A percentile compares a stretch with the other conserved stretches of the same genome.
Conservation (phyloP, 164 flowering plant genomes). For the Tinospora cordifolia region DNA sequence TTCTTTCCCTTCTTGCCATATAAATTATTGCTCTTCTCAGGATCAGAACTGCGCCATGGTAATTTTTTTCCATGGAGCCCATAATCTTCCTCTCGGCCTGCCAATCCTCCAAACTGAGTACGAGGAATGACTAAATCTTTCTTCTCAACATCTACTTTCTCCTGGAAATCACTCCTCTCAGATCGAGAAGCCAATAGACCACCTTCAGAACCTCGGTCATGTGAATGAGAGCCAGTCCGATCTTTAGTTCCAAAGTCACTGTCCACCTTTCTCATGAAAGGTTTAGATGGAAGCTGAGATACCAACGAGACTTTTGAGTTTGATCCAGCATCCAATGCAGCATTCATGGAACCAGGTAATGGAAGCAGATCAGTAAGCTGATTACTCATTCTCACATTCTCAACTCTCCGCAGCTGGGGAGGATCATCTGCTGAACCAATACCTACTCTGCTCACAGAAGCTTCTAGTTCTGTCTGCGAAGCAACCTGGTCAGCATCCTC, state of each 20-base stretch:
- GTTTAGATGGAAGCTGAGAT: conserved; percentile 24
- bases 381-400: conserved; percentile 26
- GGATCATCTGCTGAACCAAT: conserved; percentile 11
- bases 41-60: conserved; percentile 36
- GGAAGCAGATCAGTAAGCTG: conserved; percentile 19
- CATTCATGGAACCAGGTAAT: conserved; percentile 18
- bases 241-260: conserved; percentile 27
- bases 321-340: conserved; percentile 16
- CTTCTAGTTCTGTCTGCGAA: conserved; percentile 14
- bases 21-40: conserved; percentile 37
- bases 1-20: conserved; percentile 30
- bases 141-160: conserved; percentile 24
- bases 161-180: conserved; percentile 19
- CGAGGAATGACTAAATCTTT: conserved; percentile 22
- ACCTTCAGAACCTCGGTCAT: conserved; percentile 21
- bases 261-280: conserved; percentile 28
- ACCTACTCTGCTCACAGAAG: conserved; percentile 13
- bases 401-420: conserved; percentile 18
- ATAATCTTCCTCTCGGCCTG: conserved; percentile 32
- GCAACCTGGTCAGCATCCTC: conserved; percentile 21
- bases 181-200: conserved; percentile 26
- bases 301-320: conserved; percentile 11
- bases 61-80: conserved; percentile 35
- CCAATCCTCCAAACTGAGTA: conserved; percentile 17
- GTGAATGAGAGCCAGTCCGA: conserved; percentile 21